A percentile compares a stretch with the other conserved stretches of the same genome.
Conservation (phyloP, 2,329 filamentous ascomycete genomes). For the Paecilomyces variotii region DNA sequence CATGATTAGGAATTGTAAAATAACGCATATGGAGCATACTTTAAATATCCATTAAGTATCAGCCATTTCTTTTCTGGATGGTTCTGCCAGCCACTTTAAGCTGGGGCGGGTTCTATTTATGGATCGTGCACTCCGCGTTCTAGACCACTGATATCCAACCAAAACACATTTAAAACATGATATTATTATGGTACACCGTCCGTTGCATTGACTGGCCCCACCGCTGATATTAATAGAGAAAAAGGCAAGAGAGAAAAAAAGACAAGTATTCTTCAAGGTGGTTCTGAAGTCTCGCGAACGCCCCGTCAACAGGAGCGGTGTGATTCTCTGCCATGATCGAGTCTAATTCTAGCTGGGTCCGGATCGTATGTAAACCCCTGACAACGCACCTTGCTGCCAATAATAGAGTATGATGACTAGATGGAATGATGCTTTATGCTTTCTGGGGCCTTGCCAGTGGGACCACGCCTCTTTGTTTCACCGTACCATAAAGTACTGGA, state of each 20-base stretch:
- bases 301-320: neutral
- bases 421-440: neutral
- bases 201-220: neutral
- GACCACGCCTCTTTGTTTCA: neutral
- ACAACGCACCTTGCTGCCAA: neutral
- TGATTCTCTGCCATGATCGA: neutral
- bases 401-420: neutral
- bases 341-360: neutral
- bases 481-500: neutral
- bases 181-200: neutral
- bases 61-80: neutral
- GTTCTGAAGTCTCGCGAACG: neutral
- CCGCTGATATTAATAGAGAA: neutral
- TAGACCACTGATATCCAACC: neutral
- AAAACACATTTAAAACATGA: neutral
- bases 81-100: neutral
- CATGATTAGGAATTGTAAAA: neutral
- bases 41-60: no score
- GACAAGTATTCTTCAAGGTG: no score
- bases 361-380: neutral
- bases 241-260: no score
- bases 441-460: neutral
- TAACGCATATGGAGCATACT: neutral
- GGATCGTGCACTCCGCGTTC: neutral
- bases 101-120: neutral